phyloP scores from a whole-genome alignment of 2,329 filamentous ascomycete species.

The Tolypocladium nubicola region DNA sequence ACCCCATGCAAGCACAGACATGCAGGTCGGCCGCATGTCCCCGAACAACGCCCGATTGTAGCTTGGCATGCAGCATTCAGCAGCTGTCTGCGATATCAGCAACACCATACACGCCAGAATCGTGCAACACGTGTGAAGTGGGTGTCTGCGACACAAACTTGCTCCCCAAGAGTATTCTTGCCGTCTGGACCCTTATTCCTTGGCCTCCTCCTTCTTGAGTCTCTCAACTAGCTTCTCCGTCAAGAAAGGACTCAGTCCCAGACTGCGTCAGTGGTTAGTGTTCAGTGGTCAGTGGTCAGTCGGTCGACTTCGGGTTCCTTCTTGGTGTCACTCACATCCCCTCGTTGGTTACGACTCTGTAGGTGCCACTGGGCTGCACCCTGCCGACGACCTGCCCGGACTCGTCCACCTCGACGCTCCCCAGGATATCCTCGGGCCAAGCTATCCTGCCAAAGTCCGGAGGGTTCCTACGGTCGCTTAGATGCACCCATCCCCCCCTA shows the following conservation, averaged over 20 bases:
- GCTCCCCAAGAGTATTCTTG: conserved; percentile 1
- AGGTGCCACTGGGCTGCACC: conserved; percentile 50
- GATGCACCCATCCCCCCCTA: conserved; percentile 52
- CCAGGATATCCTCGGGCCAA: conserved; percentile 60
- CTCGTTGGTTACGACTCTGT: conserved; percentile 53
- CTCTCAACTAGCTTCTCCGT: conserved; percentile 42
- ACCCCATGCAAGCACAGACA: not conserved
- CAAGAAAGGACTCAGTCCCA: conserved; percentile 32
- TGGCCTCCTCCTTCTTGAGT: conserved; percentile 39
- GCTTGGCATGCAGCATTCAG: not conserved
- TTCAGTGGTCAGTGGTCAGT: conserved; percentile 2
- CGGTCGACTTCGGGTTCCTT: conserved; percentile 7
- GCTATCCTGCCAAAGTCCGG: conserved; percentile 59
- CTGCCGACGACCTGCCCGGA: conserved; percentile 46
- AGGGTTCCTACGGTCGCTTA: conserved; percentile 53
- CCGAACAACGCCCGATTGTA: not conserved
- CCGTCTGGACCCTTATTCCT: conserved; percentile 19
- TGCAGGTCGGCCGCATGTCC: not conserved
- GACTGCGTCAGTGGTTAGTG: conserved; percentile 6
- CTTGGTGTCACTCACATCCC: conserved; percentile 46
- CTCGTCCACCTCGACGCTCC: conserved; percentile 53
- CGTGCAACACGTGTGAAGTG: not conserved
- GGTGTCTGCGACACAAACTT: not conserved
- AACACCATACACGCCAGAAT: not conserved
- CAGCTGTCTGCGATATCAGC: not conserved